Evolutionary conservation across 176 grass and related monocot genomes (phyloP).

Genomic region (Bromus sterilis): DNA sequence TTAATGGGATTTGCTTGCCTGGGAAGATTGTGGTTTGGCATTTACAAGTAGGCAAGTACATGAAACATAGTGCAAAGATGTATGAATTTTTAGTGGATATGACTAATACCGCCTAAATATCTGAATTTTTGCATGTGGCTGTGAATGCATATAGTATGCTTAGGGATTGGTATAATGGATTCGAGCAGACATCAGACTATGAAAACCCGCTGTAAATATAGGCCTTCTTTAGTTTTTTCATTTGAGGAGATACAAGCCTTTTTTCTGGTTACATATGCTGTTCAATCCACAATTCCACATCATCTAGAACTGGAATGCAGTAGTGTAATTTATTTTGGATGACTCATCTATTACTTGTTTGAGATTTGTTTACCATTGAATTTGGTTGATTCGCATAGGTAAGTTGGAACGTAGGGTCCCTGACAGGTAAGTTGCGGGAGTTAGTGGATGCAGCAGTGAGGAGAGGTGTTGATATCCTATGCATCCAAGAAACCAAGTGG

Average conservation of each 20-base stretch:
- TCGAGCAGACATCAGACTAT: not conserved
- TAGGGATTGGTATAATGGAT: conserved; percentile 6
- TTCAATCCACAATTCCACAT: not conserved
- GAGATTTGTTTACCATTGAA: not conserved
- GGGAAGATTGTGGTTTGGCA: not conserved
- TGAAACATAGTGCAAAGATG: not conserved
- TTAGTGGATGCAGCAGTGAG: too few species aligned
- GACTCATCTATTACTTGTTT: not conserved
- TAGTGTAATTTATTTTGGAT: not conserved
- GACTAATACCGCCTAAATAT: not conserved
- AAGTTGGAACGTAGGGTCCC: too few species aligned
- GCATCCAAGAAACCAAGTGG: too few species aligned
- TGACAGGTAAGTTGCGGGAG: too few species aligned
- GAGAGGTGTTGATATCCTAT: too few species aligned
- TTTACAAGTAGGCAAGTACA: not conserved
- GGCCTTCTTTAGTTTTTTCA: not conserved
- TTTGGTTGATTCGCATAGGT: too few species aligned
- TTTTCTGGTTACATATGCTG: not conserved
- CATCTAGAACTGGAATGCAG: not conserved
- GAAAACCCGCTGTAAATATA: not conserved
- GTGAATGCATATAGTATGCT: not conserved
- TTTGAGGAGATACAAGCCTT: not conserved
- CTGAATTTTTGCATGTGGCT: not conserved
- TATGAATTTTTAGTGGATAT: not conserved
- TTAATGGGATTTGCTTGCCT: not conserved